Conservation (phyloP, 1,139 yeast species). For the Blastobotrys illinoisensis region DNA sequence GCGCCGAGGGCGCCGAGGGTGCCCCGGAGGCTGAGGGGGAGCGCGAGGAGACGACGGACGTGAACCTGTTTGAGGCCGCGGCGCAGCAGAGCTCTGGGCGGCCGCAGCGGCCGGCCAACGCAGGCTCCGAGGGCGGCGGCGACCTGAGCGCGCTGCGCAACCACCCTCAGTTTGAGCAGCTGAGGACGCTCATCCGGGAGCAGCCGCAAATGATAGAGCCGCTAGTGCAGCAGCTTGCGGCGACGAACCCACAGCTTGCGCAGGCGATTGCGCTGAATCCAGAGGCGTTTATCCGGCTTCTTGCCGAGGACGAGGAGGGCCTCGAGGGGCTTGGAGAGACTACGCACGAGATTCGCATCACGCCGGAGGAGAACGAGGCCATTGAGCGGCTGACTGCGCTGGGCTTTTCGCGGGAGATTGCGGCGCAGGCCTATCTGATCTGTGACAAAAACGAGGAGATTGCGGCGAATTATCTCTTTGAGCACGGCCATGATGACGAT, state of each 20-base stretch:
- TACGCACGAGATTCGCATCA: constrained; percentile 50
- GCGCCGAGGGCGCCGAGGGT: no score
- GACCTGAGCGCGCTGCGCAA: constrained; percentile 33
- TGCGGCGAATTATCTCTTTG: constrained; percentile 84
- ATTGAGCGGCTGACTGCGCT: constrained; percentile 82
- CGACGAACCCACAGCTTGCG: constrained; percentile 85
- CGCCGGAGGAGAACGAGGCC: constrained; percentile 84
- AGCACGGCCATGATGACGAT: constrained; percentile 38
- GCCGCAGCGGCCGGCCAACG: constrained; percentile 28
- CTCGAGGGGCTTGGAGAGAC: constrained; percentile 36
- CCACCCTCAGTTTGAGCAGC: constrained; percentile 49
- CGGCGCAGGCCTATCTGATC: constrained; percentile 92
- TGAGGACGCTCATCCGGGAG: constrained; percentile 74
- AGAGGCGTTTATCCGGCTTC: constrained; percentile 71
- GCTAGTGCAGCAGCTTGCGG: constrained; percentile 73
- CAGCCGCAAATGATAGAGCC: constrained; percentile 90
- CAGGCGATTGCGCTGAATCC: constrained; percentile 72
- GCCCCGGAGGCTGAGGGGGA: background rate
- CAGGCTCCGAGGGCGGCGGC: constrained; percentile 26
- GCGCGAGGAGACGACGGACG: constrained; percentile 23
- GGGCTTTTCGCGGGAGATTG: constrained; percentile 85
- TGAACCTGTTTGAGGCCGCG: constrained; percentile 31
- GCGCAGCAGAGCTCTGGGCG: constrained; percentile 25
- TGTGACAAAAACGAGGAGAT: constrained; percentile 97
- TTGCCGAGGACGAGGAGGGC: constrained; percentile 38